Evolutionary conservation across 2,329 filamentous ascomycete genomes (phyloP), one percentile per base, ranked within the genome.

Genomic region (Aureobasidium namibiae): DNA sequence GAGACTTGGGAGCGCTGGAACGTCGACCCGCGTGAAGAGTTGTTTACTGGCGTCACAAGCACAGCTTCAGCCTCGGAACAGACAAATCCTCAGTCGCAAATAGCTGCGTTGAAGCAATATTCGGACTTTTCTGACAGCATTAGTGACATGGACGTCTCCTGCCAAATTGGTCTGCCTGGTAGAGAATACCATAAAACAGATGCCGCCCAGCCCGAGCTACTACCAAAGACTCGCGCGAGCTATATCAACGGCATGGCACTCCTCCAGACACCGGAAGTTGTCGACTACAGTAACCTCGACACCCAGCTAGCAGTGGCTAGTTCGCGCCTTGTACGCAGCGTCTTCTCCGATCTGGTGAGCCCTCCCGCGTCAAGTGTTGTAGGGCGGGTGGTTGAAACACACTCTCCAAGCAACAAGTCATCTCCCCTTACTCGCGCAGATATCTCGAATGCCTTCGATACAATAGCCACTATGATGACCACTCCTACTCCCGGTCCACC

Each of bases 1-100:
- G 84, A 91, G 70, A 73, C 79, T 1, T 88, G 87, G 80, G 76
- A 84, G 36, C 81, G 83, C 62, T 92, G 89, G 86, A 74, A 76
- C 21, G 70, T 91, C 31, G 64, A 66, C 23, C 65, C 67, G 1
- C 50, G 61, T 4, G 58, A 56, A 59, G 75, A 38, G 7, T 16
- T 58, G 24, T 61, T 44, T 18, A 46, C 38, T 23, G 59, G 13
- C 2, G 10, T 26, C 26, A 36, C 26, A 56, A 45, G 29, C 26
- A 21, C 29, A 23, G 11, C 42, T 26, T 4, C 24, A 10, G 18
- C 3, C 6, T 11, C 10, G 21, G 16, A 41, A 21, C 3, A 8
- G n/a, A 4, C 3, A 10, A 7, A 31, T 29, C 4, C 29, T 3
- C n/a, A 29, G 33, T 26, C 39, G 26, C 52, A 14, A 26, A 42